Conservation (phyloP, 1,139 yeast genomes). For the Diutina ranongensis region DNA sequence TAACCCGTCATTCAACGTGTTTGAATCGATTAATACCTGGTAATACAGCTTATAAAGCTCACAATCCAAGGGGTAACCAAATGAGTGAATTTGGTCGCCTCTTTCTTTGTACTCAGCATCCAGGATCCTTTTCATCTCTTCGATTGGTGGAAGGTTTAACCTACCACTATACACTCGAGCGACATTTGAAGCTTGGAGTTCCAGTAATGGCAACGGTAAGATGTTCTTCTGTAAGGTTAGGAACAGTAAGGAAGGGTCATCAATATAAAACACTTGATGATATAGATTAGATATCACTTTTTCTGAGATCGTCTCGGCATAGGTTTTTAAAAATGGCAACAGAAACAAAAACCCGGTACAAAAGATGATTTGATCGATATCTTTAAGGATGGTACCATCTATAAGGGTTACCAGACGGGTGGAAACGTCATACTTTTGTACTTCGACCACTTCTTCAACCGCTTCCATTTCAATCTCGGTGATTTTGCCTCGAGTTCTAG, state of each 20-base stretch:
- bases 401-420: background rate
- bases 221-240: constrained; percentile 28
- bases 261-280: constrained; percentile 31
- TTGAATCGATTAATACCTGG: constrained; percentile 12
- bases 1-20: constrained; percentile 14
- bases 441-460: constrained; percentile 15
- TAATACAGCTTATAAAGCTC: constrained; percentile 18
- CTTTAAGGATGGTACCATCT: constrained; percentile 12
- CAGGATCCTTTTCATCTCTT: constrained; percentile 7
- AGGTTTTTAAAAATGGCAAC: constrained; percentile 28
- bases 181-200: constrained; percentile 14
- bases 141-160: constrained; percentile 9
- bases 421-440: constrained; percentile 19
- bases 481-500: constrained; percentile 15
- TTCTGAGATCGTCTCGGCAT: constrained; percentile 16
- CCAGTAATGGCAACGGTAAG: constrained; percentile 20
- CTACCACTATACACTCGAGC: constrained; percentile 11
- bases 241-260: constrained; percentile 32
- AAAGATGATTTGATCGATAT: constrained; percentile 41
- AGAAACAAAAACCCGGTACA: constrained; percentile 53
- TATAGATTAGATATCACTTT: constrained; percentile 22
- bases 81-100: constrained; percentile 18
- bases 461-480: constrained; percentile 12
- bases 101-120: constrained; percentile 7
- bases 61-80: constrained; percentile 20